Evolutionary conservation across 2,329 filamentous ascomycete species (phyloP), one percentile per base, ranked within the genome.

Genomic region (Trichoderma harzianum): DNA sequence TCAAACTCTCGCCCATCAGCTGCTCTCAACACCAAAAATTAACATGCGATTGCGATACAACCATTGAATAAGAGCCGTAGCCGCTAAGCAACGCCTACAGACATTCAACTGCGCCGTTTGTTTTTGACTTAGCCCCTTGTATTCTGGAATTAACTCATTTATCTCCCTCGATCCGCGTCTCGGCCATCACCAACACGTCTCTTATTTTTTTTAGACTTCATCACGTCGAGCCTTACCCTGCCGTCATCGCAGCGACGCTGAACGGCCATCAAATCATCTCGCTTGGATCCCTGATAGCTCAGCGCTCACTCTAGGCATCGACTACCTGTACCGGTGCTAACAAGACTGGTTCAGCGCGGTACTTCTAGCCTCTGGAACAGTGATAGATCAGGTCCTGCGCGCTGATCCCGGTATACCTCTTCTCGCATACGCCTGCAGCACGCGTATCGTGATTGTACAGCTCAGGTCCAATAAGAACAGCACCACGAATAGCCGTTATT

Each of bases 1-100:
- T 16, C 60, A 63, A 64, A 64, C 58, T 58, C 66, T 69, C 28
- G 16, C 28, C 57, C 39, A 61, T 61, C 66, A 24, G 57, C 26
- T 32, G 63, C 21, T 39, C 43, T 69, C 57, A 61, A 51, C 66
- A 61, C 34, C 66, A 61, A 47, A 69, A 69, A 60, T 18, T 60
- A 55, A 66, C 55, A 26, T 28, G 36, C 7, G n/a, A 61, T 53
- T 36, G 57, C 36, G 26, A 62, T 51, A 18, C 57, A 34, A 28
- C 14, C 10, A 5, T 34, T 61, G 24, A 67, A n/a, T 36, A 24
- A 62, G 39, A 53, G 16, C 30, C 39, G 47, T 18, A 28, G 57
- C 39, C 39, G n/a, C 28, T 51, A 51, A 62, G 51, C 24, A 58
- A 21, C 39, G 21, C 53, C 16, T 8, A 34, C 14, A 32, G 34